These are phyloP conservation scores for Xylaria sp. DNA, from an alignment of 495 filamentous ascomycete species.

Conservation along the genomic window DNA sequence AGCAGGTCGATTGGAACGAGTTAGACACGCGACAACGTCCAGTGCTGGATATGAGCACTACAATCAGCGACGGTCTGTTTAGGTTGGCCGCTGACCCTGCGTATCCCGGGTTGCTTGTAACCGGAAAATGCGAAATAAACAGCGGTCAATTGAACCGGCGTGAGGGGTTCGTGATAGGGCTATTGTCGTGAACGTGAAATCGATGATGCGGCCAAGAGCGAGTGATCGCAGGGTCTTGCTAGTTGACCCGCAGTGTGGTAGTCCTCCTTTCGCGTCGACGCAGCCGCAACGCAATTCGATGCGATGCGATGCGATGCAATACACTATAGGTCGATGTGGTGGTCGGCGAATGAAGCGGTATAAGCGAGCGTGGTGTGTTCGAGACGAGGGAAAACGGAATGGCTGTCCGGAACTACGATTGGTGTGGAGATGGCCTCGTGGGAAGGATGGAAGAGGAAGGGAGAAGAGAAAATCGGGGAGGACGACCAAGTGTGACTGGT, in stretches of 20 bases:
- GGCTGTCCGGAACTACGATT: conserved; percentile 4
- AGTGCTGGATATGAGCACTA: not conserved
- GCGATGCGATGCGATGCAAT: not conserved
- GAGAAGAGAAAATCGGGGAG: not conserved
- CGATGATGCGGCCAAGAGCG: conserved; percentile 3
- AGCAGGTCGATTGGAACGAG: not conserved
- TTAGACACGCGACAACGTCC: not conserved
- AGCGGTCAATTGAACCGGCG: not conserved
- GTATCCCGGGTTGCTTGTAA: not conserved
- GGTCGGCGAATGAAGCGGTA: conserved; percentile 5
- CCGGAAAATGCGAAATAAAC: not conserved
- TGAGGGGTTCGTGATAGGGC: not conserved
- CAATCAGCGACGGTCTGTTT: not conserved
- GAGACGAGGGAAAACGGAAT: conserved; percentile 11
- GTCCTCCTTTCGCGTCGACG: conserved; percentile 11
- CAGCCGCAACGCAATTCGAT: conserved; percentile 7
- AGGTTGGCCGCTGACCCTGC: not conserved
- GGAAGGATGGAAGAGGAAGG: conserved; percentile 1
- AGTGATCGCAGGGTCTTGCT: conserved; percentile 1
- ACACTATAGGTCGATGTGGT: not conserved
- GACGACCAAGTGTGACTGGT: conserved; percentile 11
- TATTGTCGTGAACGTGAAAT: not conserved
- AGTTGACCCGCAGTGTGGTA: not conserved
- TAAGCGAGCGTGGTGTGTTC: conserved; percentile 25
- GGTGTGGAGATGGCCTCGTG: conserved; percentile 12